These are phyloP conservation scores for Microstroma glucosiphilum DNA, from an alignment of 1,284 basidiomycete species.

Conservation along the genomic window DNA sequence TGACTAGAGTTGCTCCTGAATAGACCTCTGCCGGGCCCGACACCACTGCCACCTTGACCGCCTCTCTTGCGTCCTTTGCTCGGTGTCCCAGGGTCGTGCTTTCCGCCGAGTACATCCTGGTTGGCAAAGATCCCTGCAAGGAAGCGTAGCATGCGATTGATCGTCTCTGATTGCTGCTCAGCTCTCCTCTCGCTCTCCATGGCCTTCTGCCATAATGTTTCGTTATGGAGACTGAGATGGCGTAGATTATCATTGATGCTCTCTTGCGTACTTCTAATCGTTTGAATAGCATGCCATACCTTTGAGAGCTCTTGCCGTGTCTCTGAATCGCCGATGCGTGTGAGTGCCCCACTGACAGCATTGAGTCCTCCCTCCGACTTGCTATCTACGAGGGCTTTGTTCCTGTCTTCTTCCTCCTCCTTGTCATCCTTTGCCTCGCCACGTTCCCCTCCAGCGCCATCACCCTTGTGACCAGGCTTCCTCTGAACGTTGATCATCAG, in stretches of 20 bases:
- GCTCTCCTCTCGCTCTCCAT: conserved; percentile 70
- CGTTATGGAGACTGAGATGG: conserved; percentile 79
- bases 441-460: conserved; percentile 11
- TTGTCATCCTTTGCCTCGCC: conserved; percentile 36
- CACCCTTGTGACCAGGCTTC: conserved; percentile 53
- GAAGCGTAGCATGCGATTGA: conserved; percentile 89
- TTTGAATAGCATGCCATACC: conserved; percentile 73
- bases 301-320: conserved; percentile 33
- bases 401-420: conserved; percentile 21
- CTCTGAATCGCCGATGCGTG: conserved; percentile 19
- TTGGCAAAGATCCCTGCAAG: conserved; percentile 84
- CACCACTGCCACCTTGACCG: conserved; percentile 52
- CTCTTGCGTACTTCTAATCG: conserved; percentile 85
- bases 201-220: conserved; percentile 86
- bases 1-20: conserved; percentile 6
- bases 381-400: background rate
- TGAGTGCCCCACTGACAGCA: conserved; percentile 12
- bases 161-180: conserved; percentile 91
- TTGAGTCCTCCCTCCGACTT: conserved; percentile 5
- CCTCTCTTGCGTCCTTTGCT: conserved; percentile 53
- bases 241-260: conserved; percentile 80
- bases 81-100: conserved; percentile 22
- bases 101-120: conserved; percentile 44
- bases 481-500: conserved; percentile 81
- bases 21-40: conserved; percentile 17